phyloP scores from a whole-genome alignment of 1,139 yeast species.

The Groenewaldozyma auringiensis region DNA sequence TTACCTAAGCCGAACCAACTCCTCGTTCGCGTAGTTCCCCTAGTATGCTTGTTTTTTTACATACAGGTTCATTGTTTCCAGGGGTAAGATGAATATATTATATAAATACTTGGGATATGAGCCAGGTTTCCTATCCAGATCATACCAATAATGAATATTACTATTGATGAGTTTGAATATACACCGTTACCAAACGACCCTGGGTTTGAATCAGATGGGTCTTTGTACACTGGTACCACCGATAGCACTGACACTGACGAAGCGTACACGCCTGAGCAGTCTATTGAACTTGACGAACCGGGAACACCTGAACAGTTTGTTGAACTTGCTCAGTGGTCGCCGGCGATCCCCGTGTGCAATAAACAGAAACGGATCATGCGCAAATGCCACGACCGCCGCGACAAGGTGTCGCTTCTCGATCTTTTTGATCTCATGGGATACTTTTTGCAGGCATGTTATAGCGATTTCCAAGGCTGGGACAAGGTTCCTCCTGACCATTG shows the following conservation, averaged over 20 bases:
- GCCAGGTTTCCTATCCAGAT: too few species aligned
- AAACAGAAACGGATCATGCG: neutral
- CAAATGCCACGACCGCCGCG: neutral
- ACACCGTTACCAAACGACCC: neutral
- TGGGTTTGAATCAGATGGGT: neutral
- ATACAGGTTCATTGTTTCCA: too few species aligned
- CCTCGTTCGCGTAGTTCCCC: slow-evolving; percentile 1
- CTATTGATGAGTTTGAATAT: neutral
- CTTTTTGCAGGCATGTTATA: slow-evolving; percentile 10
- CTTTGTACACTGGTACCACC: neutral
- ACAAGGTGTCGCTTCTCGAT: neutral
- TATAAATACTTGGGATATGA: neutral
- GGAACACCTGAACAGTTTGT: neutral
- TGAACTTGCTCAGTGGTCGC: neutral
- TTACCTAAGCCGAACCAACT: too few species aligned
- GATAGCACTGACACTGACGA: neutral
- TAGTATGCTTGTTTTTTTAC: neutral
- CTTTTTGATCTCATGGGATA: slow-evolving; percentile 9
- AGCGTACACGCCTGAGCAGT: neutral
- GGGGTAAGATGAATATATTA: neutral
- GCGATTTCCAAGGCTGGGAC: slow-evolving; percentile 10
- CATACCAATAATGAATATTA: too few species aligned
- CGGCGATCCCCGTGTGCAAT: neutral
- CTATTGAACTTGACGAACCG: neutral
- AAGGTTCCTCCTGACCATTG: slow-evolving; percentile 8